Percentiles rank a stretch among this genome's conserved stretches.
Conservation (phyloP, 441 rosid genomes). For the Hura crepitans region DNA sequence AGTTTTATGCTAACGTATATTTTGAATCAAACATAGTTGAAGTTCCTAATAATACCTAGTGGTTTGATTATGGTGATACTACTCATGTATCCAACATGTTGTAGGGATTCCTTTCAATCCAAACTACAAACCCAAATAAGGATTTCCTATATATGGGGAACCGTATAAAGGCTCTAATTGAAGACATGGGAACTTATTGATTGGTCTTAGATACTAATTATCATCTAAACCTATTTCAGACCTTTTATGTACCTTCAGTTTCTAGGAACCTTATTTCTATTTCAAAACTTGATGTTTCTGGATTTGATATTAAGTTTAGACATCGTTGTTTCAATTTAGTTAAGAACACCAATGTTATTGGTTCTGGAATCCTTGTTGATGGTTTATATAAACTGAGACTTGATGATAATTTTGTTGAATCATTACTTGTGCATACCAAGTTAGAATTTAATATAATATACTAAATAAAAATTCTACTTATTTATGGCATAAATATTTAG, state of each 20-base stretch:
- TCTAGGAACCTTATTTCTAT: not conserved
- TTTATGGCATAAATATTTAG: not conserved
- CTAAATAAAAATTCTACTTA: not conserved
- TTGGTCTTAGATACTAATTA: not conserved
- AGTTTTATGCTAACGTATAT: not conserved
- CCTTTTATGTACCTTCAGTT: not conserved
- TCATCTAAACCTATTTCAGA: not conserved
- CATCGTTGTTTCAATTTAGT: no score
- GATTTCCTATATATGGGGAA: not conserved
- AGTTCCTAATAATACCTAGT: not conserved
- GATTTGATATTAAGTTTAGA: not conserved
- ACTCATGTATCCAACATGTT: not conserved
- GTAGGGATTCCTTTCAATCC: not conserved
- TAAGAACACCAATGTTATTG: not conserved
- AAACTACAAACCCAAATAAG: not conserved
- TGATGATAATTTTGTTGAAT: not conserved
- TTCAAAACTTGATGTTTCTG: not conserved
- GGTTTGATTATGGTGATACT: not conserved
- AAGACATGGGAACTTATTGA: not conserved
- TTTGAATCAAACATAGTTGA: not conserved
- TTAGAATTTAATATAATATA: not conserved
- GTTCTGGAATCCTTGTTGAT: not conserved
- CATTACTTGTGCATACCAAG: not conserved
- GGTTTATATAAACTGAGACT: not conserved
- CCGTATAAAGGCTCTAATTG: no score